Conservation (phyloP, 768 basidiomycete species). For the Pulveroboletus ravenelii region DNA sequence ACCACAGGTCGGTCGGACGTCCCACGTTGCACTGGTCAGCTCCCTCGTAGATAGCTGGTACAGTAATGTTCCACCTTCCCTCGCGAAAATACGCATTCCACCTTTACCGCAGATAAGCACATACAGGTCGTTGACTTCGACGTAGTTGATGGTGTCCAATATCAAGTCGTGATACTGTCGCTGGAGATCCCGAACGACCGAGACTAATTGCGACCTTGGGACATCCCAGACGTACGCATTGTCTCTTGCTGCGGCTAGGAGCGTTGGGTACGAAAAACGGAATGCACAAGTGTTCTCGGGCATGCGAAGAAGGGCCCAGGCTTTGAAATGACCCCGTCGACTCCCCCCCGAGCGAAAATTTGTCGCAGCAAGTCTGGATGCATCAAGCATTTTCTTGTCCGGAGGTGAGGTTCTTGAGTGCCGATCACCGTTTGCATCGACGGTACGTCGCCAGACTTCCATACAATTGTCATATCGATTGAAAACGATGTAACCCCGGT, state of each 20-base stretch:
- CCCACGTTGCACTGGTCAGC: conserved; percentile 33
- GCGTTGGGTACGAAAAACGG: conserved; percentile 62
- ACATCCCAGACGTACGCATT: conserved; percentile 63
- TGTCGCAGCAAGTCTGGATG: conserved; percentile 19
- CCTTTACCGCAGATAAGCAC: conserved; percentile 53
- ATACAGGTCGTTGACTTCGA: conserved; percentile 56
- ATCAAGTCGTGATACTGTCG: conserved; percentile 2
- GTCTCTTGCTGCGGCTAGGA: conserved; percentile 45
- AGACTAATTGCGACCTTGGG: conserved; percentile 42
- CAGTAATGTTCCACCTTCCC: conserved; percentile 41
- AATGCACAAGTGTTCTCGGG: conserved; percentile 49
- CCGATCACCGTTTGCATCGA: conserved; percentile 28
- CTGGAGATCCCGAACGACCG: conserved; percentile 32
- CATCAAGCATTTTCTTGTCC: conserved; percentile 25
- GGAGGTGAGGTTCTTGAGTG: conserved; percentile 30
- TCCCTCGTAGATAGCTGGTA: conserved; percentile 40
- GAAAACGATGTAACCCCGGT: conserved; percentile 64
- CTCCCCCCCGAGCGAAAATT: conserved; percentile 7
- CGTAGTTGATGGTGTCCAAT: conserved; percentile 50
- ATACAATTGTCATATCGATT: conserved; percentile 53
- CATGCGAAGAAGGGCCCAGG: conserved; percentile 54
- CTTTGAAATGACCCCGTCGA: conserved; percentile 50
- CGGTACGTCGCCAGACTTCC: conserved; percentile 64
- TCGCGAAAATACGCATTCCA: conserved; percentile 51
- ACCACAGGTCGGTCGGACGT: conserved; percentile 21